Conservation (phyloP, 495 filamentous ascomycete genomes). For the Penicillium desertorum region DNA sequence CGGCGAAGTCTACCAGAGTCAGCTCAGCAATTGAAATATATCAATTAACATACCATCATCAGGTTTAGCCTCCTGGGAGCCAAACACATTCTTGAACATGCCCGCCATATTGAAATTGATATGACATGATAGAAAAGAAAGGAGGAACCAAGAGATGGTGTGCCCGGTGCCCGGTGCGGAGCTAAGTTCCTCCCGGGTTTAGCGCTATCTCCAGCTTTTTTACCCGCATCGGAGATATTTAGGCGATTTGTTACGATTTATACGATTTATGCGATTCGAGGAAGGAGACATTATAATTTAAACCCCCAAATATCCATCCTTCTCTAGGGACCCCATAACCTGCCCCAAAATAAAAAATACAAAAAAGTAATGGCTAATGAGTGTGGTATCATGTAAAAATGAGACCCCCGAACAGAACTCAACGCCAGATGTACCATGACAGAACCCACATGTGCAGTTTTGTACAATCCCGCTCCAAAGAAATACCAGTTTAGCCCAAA, state of each 20-base stretch:
- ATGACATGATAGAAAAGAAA: slow-evolving; percentile 28
- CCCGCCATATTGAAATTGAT: slow-evolving; percentile 56
- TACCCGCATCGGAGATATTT: slow-evolving; percentile 3
- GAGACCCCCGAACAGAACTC: slow-evolving; percentile 19
- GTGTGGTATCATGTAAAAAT: slow-evolving; percentile 32
- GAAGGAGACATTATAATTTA: slow-evolving; percentile 1
- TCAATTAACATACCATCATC: slow-evolving; percentile 59
- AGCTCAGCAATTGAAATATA: slow-evolving; percentile 15
- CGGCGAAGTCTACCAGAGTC: slow-evolving; percentile 64
- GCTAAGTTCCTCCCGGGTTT: slow-evolving; percentile 30
- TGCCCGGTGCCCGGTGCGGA: slow-evolving; percentile 19
- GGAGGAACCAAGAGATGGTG: slow-evolving; percentile 25
- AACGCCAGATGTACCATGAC: slow-evolving; percentile 19
- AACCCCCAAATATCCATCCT: slow-evolving; percentile 7
- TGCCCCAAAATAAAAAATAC: slow-evolving; percentile 11
- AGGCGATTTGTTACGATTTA: no score
- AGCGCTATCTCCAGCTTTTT: slow-evolving; percentile 31
- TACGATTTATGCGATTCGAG: neutral
- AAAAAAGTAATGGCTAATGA: slow-evolving; percentile 21
- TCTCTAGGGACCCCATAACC: slow-evolving; percentile 7
- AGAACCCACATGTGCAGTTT: slow-evolving; percentile 28
- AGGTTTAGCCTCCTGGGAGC: slow-evolving; percentile 52
- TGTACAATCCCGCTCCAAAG: slow-evolving; percentile 31
- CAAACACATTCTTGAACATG: slow-evolving; percentile 66
- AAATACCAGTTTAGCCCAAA: slow-evolving; percentile 8